Base-by-base conservation (phyloP, 1,284 basidiomycete genomes). In the Xerocomus alliaceus region DNA sequence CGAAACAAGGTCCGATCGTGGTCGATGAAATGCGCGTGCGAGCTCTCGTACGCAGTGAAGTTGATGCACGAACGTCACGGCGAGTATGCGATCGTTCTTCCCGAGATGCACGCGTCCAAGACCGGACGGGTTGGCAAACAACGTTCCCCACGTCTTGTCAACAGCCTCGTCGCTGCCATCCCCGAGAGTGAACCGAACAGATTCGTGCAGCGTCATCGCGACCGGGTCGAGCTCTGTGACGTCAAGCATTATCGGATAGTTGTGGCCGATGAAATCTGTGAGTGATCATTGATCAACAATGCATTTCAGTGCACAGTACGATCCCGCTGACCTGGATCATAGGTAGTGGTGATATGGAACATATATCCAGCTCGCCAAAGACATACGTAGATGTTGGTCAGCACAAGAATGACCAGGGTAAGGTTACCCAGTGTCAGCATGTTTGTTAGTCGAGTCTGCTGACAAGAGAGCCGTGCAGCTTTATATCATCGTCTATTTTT, bases 141-240 rank as follows among this genome's bases (percentile, higher is more conserved):
- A 15, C 15, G 54, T 58, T 24, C 60, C 55, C 62, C 62, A 64
- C 9, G 60, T 55, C 32, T 54, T 64, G 22, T 62, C 54, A 5
- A 58, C 20, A 1, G 52, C 51, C 6, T 56, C 42, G 20, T 62
- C 61, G 17, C 52, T 48, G 7, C 60, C 55, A 20, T 56, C 34
- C 18, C 56, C 60, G 6, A 63, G 60, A 0, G 8, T 11, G 29
- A 54, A 63, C 9, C 52, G 60, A 6, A 45, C 48, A n/a, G 62
- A 64, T n/a, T 64, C 60, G 5, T 62, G 56, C 26, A 63, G 37
- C 3, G 62, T 64, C 60, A 64, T 62, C 28, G 60, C 60, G 18
- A 63, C 62, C 10, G 22, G 24, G 15, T 62, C 52, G 18, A 63
- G 60, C 4, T 50, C 39, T 26, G 60, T 55, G 3, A 52, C 18